Conservation (phyloP, 345 rosid genomes). For the Nephelium lappaceum region DNA sequence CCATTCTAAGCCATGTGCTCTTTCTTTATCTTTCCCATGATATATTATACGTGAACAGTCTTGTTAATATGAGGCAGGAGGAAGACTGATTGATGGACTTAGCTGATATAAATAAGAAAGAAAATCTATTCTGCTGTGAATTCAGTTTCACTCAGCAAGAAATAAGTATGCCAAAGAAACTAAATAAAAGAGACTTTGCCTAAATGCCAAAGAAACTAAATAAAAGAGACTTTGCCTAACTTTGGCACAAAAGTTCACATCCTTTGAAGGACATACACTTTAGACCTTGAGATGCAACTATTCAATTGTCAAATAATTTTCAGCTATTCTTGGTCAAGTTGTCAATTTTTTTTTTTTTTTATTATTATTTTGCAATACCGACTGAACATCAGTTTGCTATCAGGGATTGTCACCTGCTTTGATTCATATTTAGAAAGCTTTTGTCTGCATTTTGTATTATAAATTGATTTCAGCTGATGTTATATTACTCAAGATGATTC, state of each 20-base stretch:
- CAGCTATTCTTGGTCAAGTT: background rate
- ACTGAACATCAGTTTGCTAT: background rate
- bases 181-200: background rate
- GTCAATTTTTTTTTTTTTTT: background rate
- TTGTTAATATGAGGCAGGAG: background rate
- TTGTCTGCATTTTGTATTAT: conserved; percentile 12
- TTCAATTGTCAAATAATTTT: background rate
- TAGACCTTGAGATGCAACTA: background rate
- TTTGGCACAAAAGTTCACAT: background rate
- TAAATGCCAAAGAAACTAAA: background rate
- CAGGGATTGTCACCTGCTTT: conserved; percentile 4
- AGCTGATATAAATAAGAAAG: background rate
- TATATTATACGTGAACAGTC: background rate
- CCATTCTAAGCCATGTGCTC: background rate
- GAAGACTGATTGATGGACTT: background rate
- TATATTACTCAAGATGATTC: conserved; percentile 35
- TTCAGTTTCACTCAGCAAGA: background rate
- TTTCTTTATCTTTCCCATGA: background rate
- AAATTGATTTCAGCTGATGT: conserved; percentile 31
- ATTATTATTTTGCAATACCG: background rate
- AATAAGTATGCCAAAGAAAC: background rate
- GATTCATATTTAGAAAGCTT: conserved; percentile 4
- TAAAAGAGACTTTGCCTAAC: background rate
- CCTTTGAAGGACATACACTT: background rate
- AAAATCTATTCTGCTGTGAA: background rate